Conservation (phyloP, 2,329 filamentous ascomycete genomes). For the Fusarium heterosporum region DNA sequence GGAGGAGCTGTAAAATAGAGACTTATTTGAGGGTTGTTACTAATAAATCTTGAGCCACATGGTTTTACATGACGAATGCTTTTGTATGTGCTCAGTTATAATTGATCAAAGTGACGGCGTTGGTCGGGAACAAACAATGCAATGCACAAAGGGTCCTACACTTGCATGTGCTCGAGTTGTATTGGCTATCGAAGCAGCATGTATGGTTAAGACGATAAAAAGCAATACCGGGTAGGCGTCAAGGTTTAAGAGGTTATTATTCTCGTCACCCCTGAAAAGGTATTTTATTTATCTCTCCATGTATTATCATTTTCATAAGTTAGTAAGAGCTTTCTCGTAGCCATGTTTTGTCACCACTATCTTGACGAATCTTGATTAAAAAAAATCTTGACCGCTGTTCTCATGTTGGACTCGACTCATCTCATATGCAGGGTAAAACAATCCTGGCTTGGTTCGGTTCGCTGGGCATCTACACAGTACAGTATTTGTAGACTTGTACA, state of each 20-base stretch:
- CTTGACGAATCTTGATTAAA: not conserved
- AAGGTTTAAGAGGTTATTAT: conserved; percentile 20
- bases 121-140: not conserved
- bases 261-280: not conserved
- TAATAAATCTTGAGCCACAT: too few species aligned
- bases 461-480: conserved; percentile 15
- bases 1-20: conserved; percentile 43
- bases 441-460: conserved; percentile 25
- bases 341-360: not conserved
- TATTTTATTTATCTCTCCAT: not conserved
- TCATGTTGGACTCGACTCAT: conserved; percentile 8
- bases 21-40: not conserved
- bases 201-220: not conserved
- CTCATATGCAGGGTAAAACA: conserved; percentile 20
- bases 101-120: not conserved
- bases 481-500: conserved; percentile 2
- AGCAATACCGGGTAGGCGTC: conserved; percentile 25
- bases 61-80: not conserved
- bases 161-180: not conserved
- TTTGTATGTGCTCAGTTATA: not conserved
- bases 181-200: conserved; percentile 9
- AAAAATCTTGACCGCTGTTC: conserved; percentile 33
- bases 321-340: too few species aligned
- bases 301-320: too few species aligned
- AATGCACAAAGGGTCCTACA: conserved; percentile 23